Conservation (phyloP, 1,284 basidiomycete genomes). For the Ganoderma resinaceum region DNA sequence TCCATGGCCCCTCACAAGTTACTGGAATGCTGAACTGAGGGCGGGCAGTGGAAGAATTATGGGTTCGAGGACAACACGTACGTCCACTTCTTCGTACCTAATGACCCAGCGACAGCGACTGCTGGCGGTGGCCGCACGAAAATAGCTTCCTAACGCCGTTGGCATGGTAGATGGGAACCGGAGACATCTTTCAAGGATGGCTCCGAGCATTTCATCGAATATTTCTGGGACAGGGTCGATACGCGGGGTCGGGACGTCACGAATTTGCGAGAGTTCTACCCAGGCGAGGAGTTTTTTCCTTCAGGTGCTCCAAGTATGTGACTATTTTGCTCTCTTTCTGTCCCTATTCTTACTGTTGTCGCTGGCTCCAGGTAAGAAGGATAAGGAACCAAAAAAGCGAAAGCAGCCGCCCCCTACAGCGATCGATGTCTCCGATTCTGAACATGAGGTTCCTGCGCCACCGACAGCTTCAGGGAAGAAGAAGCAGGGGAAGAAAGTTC, state of each 20-base stretch:
- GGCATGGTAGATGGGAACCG: conserved; percentile 68
- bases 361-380: conserved; percentile 20
- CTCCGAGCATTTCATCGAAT: conserved; percentile 61
- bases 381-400: conserved; percentile 6
- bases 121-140: neutral
- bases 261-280: conserved; percentile 56
- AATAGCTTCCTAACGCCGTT: neutral
- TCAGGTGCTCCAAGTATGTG: conserved; percentile 63
- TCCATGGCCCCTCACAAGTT: neutral
- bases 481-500: conserved; percentile 17
- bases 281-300: conserved; percentile 61
- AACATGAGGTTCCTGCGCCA: conserved; percentile 14
- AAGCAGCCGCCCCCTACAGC: conserved; percentile 7
- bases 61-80: conserved; percentile 68
- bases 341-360: neutral
- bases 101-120: neutral
- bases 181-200: conserved; percentile 60
- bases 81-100: conserved; percentile 40
- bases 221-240: conserved; percentile 67
- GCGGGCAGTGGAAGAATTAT: conserved; percentile 73
- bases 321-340: neutral
- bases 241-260: conserved; percentile 57
- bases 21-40: conserved; percentile 11
- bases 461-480: conserved; percentile 1
- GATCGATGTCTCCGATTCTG: conserved; percentile 25